Conservation (phyloP, 306 rosid genomes). For the Morella rubra region DNA sequence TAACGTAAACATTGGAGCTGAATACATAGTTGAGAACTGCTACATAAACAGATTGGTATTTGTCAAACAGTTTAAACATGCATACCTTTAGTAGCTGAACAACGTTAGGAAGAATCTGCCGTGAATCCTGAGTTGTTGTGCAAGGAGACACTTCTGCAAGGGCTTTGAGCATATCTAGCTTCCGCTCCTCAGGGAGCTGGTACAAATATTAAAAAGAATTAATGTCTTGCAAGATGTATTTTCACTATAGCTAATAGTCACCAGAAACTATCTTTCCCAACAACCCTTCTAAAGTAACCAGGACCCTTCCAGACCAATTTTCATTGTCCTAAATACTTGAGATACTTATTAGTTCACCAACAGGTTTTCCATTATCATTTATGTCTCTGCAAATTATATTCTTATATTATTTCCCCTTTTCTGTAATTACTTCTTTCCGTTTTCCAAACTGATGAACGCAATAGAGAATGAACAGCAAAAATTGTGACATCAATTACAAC, state of each 20-base stretch:
- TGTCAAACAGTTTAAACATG: slow-evolving; percentile 14
- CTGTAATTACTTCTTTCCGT: not conserved
- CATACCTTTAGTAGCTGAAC: slow-evolving; percentile 85
- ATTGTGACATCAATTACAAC: no score
- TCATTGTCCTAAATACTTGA: not conserved
- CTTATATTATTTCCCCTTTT: not conserved
- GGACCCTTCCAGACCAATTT: not conserved
- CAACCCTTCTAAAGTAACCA: not conserved
- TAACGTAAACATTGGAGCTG: not conserved
- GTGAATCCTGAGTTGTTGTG: slow-evolving; percentile 90
- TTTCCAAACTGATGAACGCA: not conserved
- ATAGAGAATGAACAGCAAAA: not conserved
- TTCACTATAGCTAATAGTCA: not conserved
- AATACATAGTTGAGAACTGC: not conserved
- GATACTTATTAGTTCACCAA: not conserved
- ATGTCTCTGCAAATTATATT: not conserved
- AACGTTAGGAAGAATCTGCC: slow-evolving; percentile 91
- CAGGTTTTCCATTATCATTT: not conserved
- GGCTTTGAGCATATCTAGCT: slow-evolving; percentile 87
- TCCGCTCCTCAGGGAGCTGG: slow-evolving; percentile 93
- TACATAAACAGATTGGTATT: slow-evolving; percentile 9
- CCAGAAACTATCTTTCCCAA: not conserved
- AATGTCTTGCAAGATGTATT: not conserved
- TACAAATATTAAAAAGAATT: slow-evolving; percentile 1
- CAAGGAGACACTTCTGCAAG: slow-evolving; percentile 94